Evolutionary conservation across 1,284 basidiomycete species (phyloP), one percentile per base, ranked within the genome.

Genomic region (Psilocybe mexicana): DNA sequence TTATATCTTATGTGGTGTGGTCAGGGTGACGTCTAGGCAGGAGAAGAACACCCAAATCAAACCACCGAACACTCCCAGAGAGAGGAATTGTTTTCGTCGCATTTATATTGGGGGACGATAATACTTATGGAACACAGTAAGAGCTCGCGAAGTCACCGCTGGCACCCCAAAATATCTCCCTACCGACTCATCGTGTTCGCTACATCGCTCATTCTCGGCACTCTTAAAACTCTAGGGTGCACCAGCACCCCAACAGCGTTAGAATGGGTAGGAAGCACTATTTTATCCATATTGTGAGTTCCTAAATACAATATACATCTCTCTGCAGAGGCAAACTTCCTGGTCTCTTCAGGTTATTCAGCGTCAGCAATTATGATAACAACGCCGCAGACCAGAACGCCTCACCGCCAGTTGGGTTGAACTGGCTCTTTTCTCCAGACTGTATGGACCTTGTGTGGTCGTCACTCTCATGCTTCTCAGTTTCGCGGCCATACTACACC

Each of bases 181-280:
- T 54, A 54, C 30, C 43, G 52, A 2, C 14, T 54, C 7, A 8
- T 30, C 18, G 33, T 54, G 2, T 35, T 54, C 14, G 1, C 24
- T 3, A 54, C 52, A 4, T 46, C 52, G 3, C 6, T 54, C 10
- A 18, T 43, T 33, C 24, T 54, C 0, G 52, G 52, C 5, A 54
- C 52, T 7, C 43, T 43, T 1, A 54, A 54, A 36, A 43, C 33
- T 3, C 25, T 54, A 24, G 43, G 43, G 3, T 14, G 52, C 25
- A 14, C 28, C 7, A 35, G 33, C 2, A 18, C 46, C 2, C 36
- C 52, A 2, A 54, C 44, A 2, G 46, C 52, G 24, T 54, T 54
- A n/a, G 52, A 54, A 36, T 54, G 52, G 52, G 35, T 46, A 6
- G 43, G 33, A 25, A 45, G 53, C 35, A 47, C 36, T 12, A 11